phyloP scores from a whole-genome alignment of 2,329 filamentous ascomycete species.

The Colletotrichum tofieldiae region DNA sequence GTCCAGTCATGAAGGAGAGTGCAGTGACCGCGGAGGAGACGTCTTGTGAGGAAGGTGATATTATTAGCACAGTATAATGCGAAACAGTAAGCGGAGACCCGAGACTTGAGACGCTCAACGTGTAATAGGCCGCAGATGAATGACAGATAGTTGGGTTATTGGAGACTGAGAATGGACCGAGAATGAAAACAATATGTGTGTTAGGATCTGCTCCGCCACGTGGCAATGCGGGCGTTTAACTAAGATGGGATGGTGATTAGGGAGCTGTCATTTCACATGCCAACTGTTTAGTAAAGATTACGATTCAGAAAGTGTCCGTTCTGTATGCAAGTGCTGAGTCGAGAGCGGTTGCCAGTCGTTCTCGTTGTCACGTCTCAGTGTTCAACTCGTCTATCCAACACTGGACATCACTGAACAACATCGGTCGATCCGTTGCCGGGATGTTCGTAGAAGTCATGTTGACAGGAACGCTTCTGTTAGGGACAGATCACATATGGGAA shows the following conservation, averaged over 20 bases:
- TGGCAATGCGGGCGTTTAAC: slow-evolving; percentile 4
- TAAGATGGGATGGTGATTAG: slow-evolving; percentile 23
- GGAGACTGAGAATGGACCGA: neutral
- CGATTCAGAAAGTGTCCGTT: neutral
- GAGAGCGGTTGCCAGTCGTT: neutral
- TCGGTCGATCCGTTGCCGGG: neutral
- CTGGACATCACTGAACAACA: neutral
- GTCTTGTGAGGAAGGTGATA: neutral
- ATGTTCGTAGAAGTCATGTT: neutral
- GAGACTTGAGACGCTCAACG: slow-evolving; percentile 5
- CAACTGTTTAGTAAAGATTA: too few species aligned
- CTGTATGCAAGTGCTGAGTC: neutral
- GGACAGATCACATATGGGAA: neutral
- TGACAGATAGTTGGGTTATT: neutral
- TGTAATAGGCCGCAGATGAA: neutral
- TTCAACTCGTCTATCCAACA: neutral
- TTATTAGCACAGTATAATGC: neutral
- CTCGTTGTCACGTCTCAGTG: too few species aligned
- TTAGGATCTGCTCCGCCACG: slow-evolving; percentile 15
- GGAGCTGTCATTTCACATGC: slow-evolving; percentile 21
- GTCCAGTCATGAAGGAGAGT: neutral
- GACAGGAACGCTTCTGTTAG: neutral
- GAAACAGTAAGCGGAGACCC: slow-evolving; percentile 3
- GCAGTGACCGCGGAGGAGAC: neutral
- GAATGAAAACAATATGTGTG: slow-evolving; percentile 8